Base-by-base conservation (phyloP, 2,329 filamentous ascomycete species). In the Zasmidium citrigriseum region DNA sequence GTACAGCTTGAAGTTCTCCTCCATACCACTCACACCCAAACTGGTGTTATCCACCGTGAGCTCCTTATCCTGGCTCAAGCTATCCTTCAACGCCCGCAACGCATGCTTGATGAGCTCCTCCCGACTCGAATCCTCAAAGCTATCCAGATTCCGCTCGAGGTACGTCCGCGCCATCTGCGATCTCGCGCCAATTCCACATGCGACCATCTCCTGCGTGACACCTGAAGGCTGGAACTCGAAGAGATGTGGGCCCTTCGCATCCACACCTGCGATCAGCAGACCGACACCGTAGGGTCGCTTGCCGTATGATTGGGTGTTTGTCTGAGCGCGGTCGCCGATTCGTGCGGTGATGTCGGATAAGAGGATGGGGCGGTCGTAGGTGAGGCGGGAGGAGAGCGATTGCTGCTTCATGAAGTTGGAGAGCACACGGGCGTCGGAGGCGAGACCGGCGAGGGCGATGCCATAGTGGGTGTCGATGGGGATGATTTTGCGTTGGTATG, bases 351-450 rank as follows among this genome's bases (percentile, higher is more conserved):
- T 91, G 63, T 90, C 89, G 72, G 91, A 89, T 73, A 98, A 82
- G 27, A 92, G 91, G 75, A 99, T 95, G 67, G 93, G 87, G 67
- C 95, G 93, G 78, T 91, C 93, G 82, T 96, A 98, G 58, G 92
- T 96, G 70, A 99, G 88, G 76, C 93, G 92, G 71, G 95, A 93
- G 72, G 91, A 90, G 72, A 99, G 91, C 64, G 91, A 96, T 81
- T 98, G 95, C 80, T 96, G 92, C 83, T 97, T 98, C 93, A 99
- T 98, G 83, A 97, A 99, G 86, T 99, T 99, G 83, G 93, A 97
- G 70, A 99, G 92, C 70, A 99, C 95, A 73, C 95, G 95, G 74
- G 93, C 95, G 78, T 99, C 95, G 59, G 93, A 97, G 67, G 95
- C 95, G 63, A 99, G 90, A 70, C 95, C 95, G 67, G 95, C 95